A percentile compares a stretch with the other conserved stretches of the same genome.
phyloP scores from a whole-genome alignment of 176 grass and related monocot genomes.

The Carex cristatella region DNA sequence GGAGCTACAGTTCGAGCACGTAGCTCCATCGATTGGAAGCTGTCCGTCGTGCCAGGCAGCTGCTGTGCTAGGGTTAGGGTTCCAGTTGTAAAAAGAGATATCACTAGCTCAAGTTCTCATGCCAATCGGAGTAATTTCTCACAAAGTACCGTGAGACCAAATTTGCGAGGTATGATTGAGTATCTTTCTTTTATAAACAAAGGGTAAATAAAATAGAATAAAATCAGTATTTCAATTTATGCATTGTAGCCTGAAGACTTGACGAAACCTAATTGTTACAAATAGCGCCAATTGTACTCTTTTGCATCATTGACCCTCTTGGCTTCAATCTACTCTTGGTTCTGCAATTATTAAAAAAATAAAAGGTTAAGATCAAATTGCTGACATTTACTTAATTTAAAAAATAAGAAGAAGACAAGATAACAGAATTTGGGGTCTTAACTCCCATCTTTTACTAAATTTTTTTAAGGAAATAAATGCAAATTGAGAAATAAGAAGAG shows the following conservation, averaged over 20 bases:
- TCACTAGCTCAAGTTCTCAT: no score
- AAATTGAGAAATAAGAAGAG: not conserved
- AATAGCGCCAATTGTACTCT: not conserved
- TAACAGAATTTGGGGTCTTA: not conserved
- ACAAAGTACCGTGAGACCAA: constrained; percentile 35
- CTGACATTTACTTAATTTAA: not conserved
- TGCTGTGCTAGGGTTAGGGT: no score
- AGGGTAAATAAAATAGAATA: constrained; percentile 26
- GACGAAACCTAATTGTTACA: not conserved
- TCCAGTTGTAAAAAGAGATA: no score
- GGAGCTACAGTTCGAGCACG: no score
- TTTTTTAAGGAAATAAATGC: not conserved
- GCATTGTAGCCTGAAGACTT: not conserved
- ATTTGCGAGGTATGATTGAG: constrained; percentile 26
- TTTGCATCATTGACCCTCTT: no score
- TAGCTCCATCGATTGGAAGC: no score
- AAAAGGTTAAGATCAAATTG: not conserved
- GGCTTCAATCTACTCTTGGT: not conserved
- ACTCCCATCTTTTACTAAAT: not conserved
- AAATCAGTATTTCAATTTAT: constrained; percentile 11
- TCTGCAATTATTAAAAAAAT: not conserved
- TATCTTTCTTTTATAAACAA: constrained; percentile 12
- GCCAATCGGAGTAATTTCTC: no score
- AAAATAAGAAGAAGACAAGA: not conserved
- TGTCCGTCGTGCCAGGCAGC: no score